These are phyloP conservation scores for Beauveria brongniartii DNA, from an alignment of 2,329 filamentous ascomycete genomes.

Conservation along the genomic window DNA sequence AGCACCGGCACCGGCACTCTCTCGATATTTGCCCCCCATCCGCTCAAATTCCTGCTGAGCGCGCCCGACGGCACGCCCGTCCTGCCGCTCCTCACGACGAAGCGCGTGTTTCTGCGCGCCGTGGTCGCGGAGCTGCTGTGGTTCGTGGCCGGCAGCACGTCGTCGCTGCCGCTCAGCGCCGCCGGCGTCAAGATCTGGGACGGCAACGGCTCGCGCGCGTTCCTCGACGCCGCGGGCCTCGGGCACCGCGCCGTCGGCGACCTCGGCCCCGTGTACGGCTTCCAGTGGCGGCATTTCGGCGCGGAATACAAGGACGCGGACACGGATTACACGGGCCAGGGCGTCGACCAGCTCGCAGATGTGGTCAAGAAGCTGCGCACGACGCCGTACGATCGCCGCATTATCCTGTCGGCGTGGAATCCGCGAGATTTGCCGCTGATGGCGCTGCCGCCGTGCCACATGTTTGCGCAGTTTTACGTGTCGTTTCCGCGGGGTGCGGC, in stretches of 20 bases:
- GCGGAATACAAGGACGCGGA: slow-evolving; percentile 75
- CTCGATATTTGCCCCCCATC: slow-evolving; percentile 79
- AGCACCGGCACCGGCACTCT: slow-evolving; percentile 90
- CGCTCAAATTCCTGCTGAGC: slow-evolving; percentile 79
- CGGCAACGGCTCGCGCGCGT: slow-evolving; percentile 86
- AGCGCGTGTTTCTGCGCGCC: slow-evolving; percentile 87
- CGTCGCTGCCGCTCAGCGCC: slow-evolving; percentile 65
- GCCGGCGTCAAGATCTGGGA: slow-evolving; percentile 97
- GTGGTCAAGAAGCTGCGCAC: slow-evolving; percentile 79
- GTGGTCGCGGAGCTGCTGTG: slow-evolving; percentile 90
- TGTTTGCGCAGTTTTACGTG: slow-evolving; percentile 96
- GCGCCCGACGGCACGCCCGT: slow-evolving; percentile 48
- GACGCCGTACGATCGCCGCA: slow-evolving; percentile 80
- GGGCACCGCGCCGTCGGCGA: slow-evolving; percentile 78
- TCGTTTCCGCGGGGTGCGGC: slow-evolving; percentile 49
- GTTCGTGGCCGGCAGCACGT: slow-evolving; percentile 84
- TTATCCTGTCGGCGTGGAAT: slow-evolving; percentile 93
- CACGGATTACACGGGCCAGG: slow-evolving; percentile 77
- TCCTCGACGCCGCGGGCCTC: slow-evolving; percentile 78
- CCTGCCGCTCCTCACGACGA: slow-evolving; percentile 91
- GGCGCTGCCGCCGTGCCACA: slow-evolving; percentile 91
- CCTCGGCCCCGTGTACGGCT: slow-evolving; percentile 91
- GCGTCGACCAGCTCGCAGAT: slow-evolving; percentile 86
- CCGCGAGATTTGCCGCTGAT: slow-evolving; percentile 76
- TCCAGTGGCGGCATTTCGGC: slow-evolving; percentile 98